phyloP scores from a whole-genome alignment of 768 basidiomycete species.

The Leucosporidium yakuticum region DNA sequence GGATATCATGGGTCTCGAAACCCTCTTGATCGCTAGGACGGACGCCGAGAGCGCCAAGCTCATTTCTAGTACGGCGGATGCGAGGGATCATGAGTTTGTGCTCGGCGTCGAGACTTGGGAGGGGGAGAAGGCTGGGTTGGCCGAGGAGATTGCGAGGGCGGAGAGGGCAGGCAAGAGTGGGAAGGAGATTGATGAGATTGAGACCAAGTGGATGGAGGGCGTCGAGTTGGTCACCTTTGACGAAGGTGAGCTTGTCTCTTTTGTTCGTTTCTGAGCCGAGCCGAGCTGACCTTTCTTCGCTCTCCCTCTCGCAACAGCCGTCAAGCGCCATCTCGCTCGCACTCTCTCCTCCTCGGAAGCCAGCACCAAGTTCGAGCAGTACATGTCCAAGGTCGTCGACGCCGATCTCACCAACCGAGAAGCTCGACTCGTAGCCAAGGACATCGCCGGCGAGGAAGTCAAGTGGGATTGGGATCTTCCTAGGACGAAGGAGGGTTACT shows the following conservation, averaged over 20 bases:
- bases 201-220: conserved; percentile 64
- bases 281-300: not conserved
- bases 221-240: conserved; percentile 76
- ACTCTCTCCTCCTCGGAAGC: conserved; percentile 43
- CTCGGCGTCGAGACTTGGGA: conserved; percentile 44
- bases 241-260: conserved; percentile 55
- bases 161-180: conserved; percentile 60
- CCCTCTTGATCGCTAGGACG: conserved; percentile 84
- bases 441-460: conserved; percentile 64
- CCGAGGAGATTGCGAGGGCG: conserved; percentile 64
- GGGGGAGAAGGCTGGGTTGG: conserved; percentile 47
- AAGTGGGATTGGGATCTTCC: conserved; percentile 77
- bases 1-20: conserved; percentile 79
- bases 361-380: conserved; percentile 53
- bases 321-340: conserved; percentile 54
- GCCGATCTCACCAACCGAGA: conserved; percentile 56
- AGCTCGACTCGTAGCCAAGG: conserved; percentile 64
- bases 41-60: conserved; percentile 84
- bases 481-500: conserved; percentile 83
- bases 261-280: conserved; percentile 3
- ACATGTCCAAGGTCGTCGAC: conserved; percentile 51
- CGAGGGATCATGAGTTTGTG: conserved; percentile 62
- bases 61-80: conserved; percentile 74
- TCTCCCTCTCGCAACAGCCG: conserved; percentile 47
- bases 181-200: conserved; percentile 64